Conservation (phyloP, 768 basidiomycete species). For the Agaricus bisporus region DNA sequence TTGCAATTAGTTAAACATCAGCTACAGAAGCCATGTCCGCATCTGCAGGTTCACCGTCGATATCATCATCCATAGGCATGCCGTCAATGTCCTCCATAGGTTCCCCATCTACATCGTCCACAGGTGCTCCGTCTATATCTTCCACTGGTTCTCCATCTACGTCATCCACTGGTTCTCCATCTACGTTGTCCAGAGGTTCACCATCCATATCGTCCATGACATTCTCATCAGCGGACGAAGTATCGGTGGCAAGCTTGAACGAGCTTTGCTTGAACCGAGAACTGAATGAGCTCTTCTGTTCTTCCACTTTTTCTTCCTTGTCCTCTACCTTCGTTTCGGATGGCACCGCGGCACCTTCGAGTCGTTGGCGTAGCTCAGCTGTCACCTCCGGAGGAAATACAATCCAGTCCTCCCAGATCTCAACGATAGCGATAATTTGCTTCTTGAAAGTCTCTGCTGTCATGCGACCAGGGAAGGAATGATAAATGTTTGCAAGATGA, state of each 20-base stretch:
- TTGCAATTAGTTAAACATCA: background rate
- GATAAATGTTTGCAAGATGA: constrained; percentile 89
- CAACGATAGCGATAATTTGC: constrained; percentile 83
- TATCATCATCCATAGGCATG: constrained; percentile 28
- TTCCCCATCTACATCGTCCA: constrained; percentile 35
- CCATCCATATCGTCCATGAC: constrained; percentile 12
- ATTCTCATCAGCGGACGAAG: constrained; percentile 9
- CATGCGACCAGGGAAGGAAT: constrained; percentile 93
- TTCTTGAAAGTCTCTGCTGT: constrained; percentile 95
- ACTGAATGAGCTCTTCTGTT: constrained; percentile 22
- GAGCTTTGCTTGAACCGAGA: constrained; percentile 74
- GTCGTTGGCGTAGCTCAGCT: constrained; percentile 57
- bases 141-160: constrained; percentile 27
- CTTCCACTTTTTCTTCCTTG: constrained; percentile 13
- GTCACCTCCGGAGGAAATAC: constrained; percentile 90
- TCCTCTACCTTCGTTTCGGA: constrained; percentile 24
- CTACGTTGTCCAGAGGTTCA: constrained; percentile 34
- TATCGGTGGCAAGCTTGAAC: constrained; percentile 61
- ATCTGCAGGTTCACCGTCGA: constrained; percentile 38
- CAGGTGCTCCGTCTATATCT: constrained; percentile 31
- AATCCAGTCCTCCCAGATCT: constrained; percentile 99
- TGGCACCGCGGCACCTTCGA: constrained; percentile 53
- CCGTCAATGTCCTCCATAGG: constrained; percentile 30
- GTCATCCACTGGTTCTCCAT: constrained; percentile 39
- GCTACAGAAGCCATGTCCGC: constrained; percentile 13